These are phyloP conservation scores for Populus trichocarpa DNA, from an alignment of 441 rosid species.

Conservation along the genomic window DNA sequence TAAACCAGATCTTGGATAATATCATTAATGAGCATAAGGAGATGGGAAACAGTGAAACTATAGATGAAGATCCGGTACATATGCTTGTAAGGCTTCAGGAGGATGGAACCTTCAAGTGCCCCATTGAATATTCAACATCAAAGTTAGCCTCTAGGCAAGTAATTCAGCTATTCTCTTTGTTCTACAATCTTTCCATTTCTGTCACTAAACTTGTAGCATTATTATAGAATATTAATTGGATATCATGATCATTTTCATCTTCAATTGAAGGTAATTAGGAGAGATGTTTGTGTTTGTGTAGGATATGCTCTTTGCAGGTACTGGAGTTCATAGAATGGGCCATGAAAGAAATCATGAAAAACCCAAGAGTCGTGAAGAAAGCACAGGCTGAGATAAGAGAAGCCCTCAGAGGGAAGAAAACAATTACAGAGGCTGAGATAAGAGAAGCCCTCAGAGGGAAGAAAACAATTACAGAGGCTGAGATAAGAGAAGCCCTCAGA, in stretches of 20 bases:
- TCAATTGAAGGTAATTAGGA: no score
- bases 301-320: slow-evolving; percentile 58
- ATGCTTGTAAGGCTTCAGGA: slow-evolving; percentile 20
- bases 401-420: slow-evolving; percentile 40
- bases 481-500: no score
- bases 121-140: slow-evolving; percentile 10
- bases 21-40: slow-evolving; percentile 18
- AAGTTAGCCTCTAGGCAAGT: slow-evolving; percentile 21
- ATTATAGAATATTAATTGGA: no score
- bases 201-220: no score
- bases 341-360: slow-evolving; percentile 45
- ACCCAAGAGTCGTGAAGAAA: slow-evolving; percentile 33
- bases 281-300: slow-evolving; percentile 10
- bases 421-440: no score
- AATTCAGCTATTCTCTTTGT: neutral
- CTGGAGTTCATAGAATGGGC: slow-evolving; percentile 70
- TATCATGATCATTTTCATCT: no score
- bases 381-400: slow-evolving; percentile 53
- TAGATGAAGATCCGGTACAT: slow-evolving; percentile 24
- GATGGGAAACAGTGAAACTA: neutral
- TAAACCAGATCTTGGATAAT: slow-evolving; percentile 13
- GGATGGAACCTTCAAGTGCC: slow-evolving; percentile 16
- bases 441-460: no score
- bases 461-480: no score
- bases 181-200: neutral